Evolutionary conservation across 2,329 filamentous ascomycete species (phyloP).

Genomic region (Sporothrix schenckii): DNA sequence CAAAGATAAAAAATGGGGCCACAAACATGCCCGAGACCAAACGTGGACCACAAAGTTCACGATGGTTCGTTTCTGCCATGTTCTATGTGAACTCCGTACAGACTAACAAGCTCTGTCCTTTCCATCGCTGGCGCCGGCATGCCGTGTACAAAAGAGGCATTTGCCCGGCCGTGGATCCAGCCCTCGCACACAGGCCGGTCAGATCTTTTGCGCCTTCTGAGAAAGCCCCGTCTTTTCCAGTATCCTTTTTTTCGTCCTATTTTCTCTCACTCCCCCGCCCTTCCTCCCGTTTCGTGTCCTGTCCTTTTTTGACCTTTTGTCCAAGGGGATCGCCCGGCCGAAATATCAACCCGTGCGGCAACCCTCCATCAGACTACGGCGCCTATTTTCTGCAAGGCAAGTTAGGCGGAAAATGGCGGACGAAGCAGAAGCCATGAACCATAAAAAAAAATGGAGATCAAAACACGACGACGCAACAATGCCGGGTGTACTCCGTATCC

Average conservation of each 20-base stretch:
- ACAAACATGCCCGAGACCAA: background rate
- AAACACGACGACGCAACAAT: background rate
- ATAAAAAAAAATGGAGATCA: constrained; percentile 9
- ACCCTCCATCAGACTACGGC: constrained; percentile 17
- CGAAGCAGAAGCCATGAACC: constrained; percentile 10
- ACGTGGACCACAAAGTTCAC: background rate
- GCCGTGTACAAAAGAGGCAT: background rate
- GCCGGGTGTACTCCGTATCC: background rate
- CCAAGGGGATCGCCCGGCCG: background rate
- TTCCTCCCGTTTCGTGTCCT: background rate
- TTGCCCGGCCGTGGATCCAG: constrained; percentile 9
- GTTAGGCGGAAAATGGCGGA: constrained; percentile 20
- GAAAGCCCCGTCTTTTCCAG: too few species aligned
- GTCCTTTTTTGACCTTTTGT: background rate
- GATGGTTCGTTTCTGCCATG: constrained; percentile 17
- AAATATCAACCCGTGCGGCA: constrained; percentile 19
- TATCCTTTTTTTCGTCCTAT: background rate
- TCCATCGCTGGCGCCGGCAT: background rate
- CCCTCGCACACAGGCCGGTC: constrained; percentile 22
- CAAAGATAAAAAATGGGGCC: background rate
- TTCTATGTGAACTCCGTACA: background rate
- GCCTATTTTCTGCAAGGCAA: constrained; percentile 19
- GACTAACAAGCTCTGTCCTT: background rate
- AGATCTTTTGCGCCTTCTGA: background rate
- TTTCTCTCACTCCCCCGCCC: background rate